Evolutionary conservation across 202 grass and related monocot genomes (phyloP).

Genomic region (Musa balbisiana): DNA sequence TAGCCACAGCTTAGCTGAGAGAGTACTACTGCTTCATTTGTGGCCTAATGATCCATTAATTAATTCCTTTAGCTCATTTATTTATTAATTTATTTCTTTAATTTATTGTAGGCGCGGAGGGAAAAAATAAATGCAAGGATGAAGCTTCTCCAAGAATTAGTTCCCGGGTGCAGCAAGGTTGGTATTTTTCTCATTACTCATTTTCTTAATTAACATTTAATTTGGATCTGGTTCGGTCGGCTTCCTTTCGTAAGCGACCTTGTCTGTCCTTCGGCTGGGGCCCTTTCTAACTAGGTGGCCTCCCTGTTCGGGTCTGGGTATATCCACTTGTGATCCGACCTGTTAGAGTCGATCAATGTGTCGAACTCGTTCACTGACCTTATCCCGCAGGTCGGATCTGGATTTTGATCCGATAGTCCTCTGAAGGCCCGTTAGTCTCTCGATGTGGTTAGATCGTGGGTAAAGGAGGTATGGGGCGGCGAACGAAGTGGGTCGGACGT

Average conservation of each 20-base stretch:
- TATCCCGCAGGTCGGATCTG: background rate
- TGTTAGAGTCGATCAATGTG: background rate
- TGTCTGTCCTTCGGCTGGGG: constrained; percentile 1
- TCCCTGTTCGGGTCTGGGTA: background rate
- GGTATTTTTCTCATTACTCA: background rate
- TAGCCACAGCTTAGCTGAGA: constrained; percentile 9
- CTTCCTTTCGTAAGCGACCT: background rate
- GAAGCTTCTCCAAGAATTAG: constrained; percentile 95
- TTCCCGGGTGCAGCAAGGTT: constrained; percentile 92
- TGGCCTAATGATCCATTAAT: background rate
- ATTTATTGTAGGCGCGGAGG: constrained; percentile 58
- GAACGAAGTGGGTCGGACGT: background rate
- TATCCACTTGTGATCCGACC: background rate
- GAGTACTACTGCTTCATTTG: background rate
- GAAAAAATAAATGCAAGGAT: constrained; percentile 97
- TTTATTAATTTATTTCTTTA: background rate
- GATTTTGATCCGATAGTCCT: background rate
- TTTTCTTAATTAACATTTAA: constrained; percentile 1
- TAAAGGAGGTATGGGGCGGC: background rate
- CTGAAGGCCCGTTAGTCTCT: background rate
- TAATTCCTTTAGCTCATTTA: background rate
- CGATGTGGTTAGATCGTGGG: background rate
- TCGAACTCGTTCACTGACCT: background rate
- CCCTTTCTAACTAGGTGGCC: background rate
- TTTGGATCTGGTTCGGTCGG: background rate